Percentiles rank a stretch among this genome's conserved stretches.
Evolutionary conservation across 1,284 basidiomycete genomes (phyloP).

Genomic region (Papiliotrema laurentii): DNA sequence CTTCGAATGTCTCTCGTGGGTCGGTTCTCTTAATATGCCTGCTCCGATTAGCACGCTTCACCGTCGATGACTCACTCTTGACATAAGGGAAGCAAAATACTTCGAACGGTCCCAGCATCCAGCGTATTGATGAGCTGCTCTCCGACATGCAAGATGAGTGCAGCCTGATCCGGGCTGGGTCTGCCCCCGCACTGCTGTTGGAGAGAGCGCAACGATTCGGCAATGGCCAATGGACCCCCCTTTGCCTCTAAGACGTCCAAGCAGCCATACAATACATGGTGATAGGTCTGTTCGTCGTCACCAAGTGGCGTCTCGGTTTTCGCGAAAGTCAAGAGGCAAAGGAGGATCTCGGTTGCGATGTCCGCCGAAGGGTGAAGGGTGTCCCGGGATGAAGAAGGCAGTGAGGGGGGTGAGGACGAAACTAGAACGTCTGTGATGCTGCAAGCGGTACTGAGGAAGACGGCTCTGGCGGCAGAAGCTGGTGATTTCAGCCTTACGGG

Average conservation of each 20-base stretch:
- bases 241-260: conserved; percentile 26
- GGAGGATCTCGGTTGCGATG: conserved; percentile 14
- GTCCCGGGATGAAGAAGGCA: conserved; percentile 1
- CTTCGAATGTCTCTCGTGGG: conserved; percentile 28
- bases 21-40: conserved; percentile 24
- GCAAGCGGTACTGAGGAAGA: conserved; percentile 18
- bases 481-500: background rate
- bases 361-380: conserved; percentile 1
- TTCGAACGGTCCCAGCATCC: conserved; percentile 13
- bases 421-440: conserved; percentile 22
- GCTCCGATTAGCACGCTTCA: background rate
- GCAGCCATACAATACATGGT: conserved; percentile 26
- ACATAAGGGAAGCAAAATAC: conserved; percentile 18
- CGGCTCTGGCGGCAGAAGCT: background rate
- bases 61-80: conserved; percentile 16
- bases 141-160: conserved; percentile 20
- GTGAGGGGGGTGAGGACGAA: background rate
- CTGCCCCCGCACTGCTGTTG: background rate
- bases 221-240: conserved; percentile 6
- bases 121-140: conserved; percentile 30
- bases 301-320: conserved; percentile 11
- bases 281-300: conserved; percentile 20
- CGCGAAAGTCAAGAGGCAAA: conserved; percentile 21
- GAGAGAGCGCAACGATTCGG: conserved; percentile 2
- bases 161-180: conserved; percentile 6